Evolutionary conservation across 352 stramenopile genomes (phyloP), one percentile per base, ranked within the genome.

Genomic region (Phytopythium chamaehyphon): DNA sequence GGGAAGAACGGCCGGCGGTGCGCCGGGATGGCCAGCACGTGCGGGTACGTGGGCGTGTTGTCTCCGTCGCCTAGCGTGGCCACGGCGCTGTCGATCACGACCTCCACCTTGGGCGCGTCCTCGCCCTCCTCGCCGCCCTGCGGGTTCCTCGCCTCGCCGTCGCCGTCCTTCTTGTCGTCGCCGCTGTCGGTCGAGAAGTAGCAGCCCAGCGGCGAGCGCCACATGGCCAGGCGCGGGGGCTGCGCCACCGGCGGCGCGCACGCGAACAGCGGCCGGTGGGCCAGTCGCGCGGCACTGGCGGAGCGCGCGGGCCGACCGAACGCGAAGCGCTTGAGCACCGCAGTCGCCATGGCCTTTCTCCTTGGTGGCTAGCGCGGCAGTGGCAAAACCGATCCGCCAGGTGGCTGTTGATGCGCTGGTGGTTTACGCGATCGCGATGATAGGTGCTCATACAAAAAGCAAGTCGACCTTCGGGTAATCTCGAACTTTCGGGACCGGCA

Each of bases 1-100:
- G 83, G 83, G 59, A 94, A 94, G 38, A 94, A 89, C 42, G 83
- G 83, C 14, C 83, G 76, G 9, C 83, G 78, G 38, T 86, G 76
- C 7, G 73, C 76, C 5, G 83, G 83, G 42, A 94, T 83, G n/a
- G 75, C 82, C 18, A 94, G 39, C 46, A 94, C 81, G 45, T 92
- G 79, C 14, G 81, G 79, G 53, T 83, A 88, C 22, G 65, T 83
- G 18, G 76, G 79, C 6, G 76, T 66, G 15, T 86, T 70, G 45
- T 90, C 79, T n/a, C 79, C 76, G 40, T 90, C 79, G 28, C 76
- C 67, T 2, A 90, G 61, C 0, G 67, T 71, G 14, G 76, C 74
- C n/a, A 90, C 60, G 14, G 75, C 74, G 19, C 57, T 84, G 48
- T 86, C 67, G n/a, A 70, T 62, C 35, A 90, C 66, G 28, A 90